These are phyloP conservation scores for Leccinum truebloodii DNA, from an alignment of 768 basidiomycete species.

Conservation along the genomic window DNA sequence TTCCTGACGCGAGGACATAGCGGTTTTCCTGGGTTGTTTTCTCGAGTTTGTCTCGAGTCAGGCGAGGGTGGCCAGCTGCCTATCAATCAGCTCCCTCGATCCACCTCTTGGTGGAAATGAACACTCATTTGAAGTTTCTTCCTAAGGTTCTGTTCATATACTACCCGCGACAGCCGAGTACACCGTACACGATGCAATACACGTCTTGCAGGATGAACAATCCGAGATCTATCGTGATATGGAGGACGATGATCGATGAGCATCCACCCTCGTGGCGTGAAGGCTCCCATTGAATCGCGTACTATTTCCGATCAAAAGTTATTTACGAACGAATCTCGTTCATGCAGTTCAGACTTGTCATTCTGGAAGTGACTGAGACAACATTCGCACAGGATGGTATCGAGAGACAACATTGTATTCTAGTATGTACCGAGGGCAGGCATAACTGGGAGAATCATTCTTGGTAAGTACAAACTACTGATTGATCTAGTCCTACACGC, in stretches of 20 bases:
- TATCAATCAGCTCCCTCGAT: background rate
- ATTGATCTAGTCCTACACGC: background rate
- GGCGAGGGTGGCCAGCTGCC: conserved; percentile 35
- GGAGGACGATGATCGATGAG: too few species aligned
- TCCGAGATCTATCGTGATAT: too few species aligned
- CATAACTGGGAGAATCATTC: background rate
- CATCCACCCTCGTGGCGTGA: too few species aligned
- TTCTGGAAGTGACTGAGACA: background rate
- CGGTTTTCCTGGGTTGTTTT: conserved; percentile 37
- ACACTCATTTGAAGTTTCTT: background rate
- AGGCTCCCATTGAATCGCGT: too few species aligned
- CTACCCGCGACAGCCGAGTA: conserved; percentile 24
- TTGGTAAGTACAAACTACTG: too few species aligned
- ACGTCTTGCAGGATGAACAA: background rate
- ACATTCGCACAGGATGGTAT: too few species aligned
- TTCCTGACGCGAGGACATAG: conserved; percentile 46
- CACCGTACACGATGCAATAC: conserved; percentile 6
- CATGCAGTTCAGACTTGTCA: too few species aligned
- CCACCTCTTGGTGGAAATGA: background rate
- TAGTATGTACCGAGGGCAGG: background rate
- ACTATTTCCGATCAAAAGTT: too few species aligned
- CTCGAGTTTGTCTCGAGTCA: conserved; percentile 40
- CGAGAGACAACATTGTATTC: too few species aligned
- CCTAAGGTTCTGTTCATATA: background rate
- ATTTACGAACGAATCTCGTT: too few species aligned